Percentiles rank a stretch among this genome's conserved stretches.
These are phyloP conservation scores for Cryptococcus neoformans DNA, from an alignment of 1,284 basidiomycete species.

Conservation along the genomic window DNA sequence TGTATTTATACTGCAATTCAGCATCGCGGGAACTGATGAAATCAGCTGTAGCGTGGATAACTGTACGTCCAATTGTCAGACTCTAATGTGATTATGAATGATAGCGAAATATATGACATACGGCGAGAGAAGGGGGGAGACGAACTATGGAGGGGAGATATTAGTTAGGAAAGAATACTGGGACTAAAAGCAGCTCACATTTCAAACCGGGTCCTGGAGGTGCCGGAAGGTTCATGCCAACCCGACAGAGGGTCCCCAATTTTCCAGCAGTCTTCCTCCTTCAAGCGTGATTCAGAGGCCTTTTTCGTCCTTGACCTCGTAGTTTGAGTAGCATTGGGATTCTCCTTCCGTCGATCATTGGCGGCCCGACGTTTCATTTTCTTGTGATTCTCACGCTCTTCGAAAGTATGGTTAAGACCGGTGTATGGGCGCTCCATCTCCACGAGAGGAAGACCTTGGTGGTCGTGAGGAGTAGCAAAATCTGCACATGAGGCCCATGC, in stretches of 20 bases:
- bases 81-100: background rate
- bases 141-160: too few relatives aligned
- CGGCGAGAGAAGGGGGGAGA: slow-evolving; percentile 31
- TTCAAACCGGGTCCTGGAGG: slow-evolving; percentile 24
- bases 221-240: slow-evolving; percentile 30
- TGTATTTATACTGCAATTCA: slow-evolving; percentile 18
- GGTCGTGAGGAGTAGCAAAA: background rate
- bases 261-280: slow-evolving; percentile 25
- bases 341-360: background rate
- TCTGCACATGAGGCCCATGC: background rate
- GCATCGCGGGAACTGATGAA: slow-evolving; percentile 31
- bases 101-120: slow-evolving; percentile 10
- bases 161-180: too few relatives aligned
- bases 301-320: background rate
- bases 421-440: slow-evolving; percentile 5
- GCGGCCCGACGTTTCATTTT: slow-evolving; percentile 2
- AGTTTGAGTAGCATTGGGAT: background rate
- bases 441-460: background rate
- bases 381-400: slow-evolving; percentile 4
- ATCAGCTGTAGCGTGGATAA: slow-evolving; percentile 28
- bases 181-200: slow-evolving; percentile 2
- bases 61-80: slow-evolving; percentile 13
- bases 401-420: slow-evolving; percentile 4
- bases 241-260: slow-evolving; percentile 19
- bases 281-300: slow-evolving; percentile 3